Conservation (phyloP, 371 early-diverging fungal genomes). For the Mortierella sp. region DNA sequence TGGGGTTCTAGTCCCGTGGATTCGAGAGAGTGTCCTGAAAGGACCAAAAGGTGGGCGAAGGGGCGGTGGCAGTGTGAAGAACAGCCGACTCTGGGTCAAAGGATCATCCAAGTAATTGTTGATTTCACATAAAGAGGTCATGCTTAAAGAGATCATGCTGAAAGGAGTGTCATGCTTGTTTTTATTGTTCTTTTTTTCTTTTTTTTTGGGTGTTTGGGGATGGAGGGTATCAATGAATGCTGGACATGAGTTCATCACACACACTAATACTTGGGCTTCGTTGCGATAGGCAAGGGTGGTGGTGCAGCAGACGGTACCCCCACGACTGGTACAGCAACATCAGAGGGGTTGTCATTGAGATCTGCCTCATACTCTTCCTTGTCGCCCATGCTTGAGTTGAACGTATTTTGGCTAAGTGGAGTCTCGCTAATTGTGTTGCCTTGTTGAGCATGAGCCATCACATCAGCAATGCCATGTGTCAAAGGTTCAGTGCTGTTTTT, state of each 20-base stretch:
- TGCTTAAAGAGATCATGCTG: too few species aligned
- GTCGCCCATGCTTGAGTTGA: background rate
- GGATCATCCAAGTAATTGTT: background rate
- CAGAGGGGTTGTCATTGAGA: too few species aligned
- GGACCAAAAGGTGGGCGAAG: background rate
- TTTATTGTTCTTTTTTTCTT: too few species aligned
- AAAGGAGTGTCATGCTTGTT: too few species aligned
- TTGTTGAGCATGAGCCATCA: background rate
- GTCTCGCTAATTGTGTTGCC: background rate
- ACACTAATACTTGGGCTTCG: too few species aligned
- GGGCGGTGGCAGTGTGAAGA: background rate
- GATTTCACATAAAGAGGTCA: too few species aligned
- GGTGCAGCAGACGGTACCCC: too few species aligned
- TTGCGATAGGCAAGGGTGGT: too few species aligned
- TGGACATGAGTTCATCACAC: too few species aligned
- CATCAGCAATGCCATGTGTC: background rate
- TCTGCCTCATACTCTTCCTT: slow-evolving; percentile 26
- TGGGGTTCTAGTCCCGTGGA: slow-evolving; percentile 29
- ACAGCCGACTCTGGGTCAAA: background rate
- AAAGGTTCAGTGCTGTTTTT: slow-evolving; percentile 1
- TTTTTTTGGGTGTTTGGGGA: too few species aligned
- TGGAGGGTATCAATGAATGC: too few species aligned
- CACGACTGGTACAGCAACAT: too few species aligned
- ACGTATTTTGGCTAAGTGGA: background rate
- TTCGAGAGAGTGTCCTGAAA: slow-evolving; percentile 2